A percentile compares a stretch with the other conserved stretches of the same genome.
Conservation (phyloP, 257 asterid genomes). For the Ajuga chamaepitys region DNA sequence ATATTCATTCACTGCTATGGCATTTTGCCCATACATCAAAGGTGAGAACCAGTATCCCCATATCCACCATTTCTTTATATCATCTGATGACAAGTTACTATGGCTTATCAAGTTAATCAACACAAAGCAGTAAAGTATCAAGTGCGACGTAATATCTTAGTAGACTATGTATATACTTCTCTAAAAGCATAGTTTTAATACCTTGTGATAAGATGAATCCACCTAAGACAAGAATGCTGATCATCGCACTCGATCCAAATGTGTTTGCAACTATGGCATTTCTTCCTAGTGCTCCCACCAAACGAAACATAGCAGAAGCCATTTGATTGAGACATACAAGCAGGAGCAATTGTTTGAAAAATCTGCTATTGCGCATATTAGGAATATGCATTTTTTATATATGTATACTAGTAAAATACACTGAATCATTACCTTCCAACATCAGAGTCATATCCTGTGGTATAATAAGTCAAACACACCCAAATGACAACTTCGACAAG, state of each 20-base stretch:
- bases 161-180: not conserved
- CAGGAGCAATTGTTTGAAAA: too few relatives aligned
- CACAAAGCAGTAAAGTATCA: not conserved
- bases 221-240: conserved; percentile 45
- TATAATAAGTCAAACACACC: conserved; percentile 43
- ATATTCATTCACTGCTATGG: conserved; percentile 71
- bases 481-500: conserved; percentile 40
- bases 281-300: conserved; percentile 56
- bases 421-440: conserved; percentile 32
- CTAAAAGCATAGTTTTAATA: conserved; percentile 3
- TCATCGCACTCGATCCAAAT: conserved; percentile 51
- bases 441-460: conserved; percentile 54
- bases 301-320: conserved; percentile 58
- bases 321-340: conserved; percentile 41
- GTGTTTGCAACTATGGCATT: conserved; percentile 56
- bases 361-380: not conserved
- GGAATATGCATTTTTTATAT: not conserved
- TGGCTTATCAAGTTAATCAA: too few relatives aligned
- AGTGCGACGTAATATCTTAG: not conserved
- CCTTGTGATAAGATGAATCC: conserved; percentile 70
- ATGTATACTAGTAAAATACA: not conserved
- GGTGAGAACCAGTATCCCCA: conserved; percentile 87
- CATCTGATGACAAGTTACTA: conserved; percentile 33
- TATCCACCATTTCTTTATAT: conserved; percentile 57
- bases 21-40: conserved; percentile 75